Conservation (phyloP, 805 yeast species). For the Metschnikowia aberdeeniae region DNA sequence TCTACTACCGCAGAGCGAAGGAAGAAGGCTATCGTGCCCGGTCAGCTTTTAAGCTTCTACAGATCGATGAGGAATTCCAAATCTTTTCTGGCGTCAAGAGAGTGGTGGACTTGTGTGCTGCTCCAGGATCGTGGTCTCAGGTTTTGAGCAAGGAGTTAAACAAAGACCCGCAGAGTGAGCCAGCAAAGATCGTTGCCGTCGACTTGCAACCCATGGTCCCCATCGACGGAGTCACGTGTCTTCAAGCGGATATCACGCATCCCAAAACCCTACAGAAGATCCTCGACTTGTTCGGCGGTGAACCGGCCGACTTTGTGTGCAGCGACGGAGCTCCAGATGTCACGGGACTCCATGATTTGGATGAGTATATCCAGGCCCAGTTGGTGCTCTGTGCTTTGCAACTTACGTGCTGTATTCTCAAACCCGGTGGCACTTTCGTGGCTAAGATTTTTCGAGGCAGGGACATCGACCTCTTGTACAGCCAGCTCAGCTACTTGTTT, state of each 20-base stretch:
- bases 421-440: constrained; percentile 89
- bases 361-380: constrained; percentile 96
- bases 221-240: constrained; percentile 79
- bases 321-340: constrained; percentile 99
- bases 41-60: constrained; percentile 90
- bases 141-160: constrained; percentile 70
- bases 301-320: constrained; percentile 91
- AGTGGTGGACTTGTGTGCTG: constrained; percentile 97
- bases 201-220: constrained; percentile 98
- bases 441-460: constrained; percentile 96
- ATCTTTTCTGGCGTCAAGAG: constrained; percentile 68
- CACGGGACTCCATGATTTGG: constrained; percentile 93
- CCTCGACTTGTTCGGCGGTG: constrained; percentile 79
- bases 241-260: constrained; percentile 97
- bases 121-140: constrained; percentile 80
- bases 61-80: constrained; percentile 85
- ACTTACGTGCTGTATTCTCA: constrained; percentile 80
- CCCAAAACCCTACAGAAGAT: constrained; percentile 81
- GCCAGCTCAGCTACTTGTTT: constrained; percentile 85
- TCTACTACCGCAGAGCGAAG: constrained; percentile 89
- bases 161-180: constrained; percentile 24
- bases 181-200: constrained; percentile 83
- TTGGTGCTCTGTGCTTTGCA: constrained; percentile 87
- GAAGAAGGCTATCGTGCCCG: constrained; percentile 98
- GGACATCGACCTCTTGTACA: constrained; percentile 88